Evolutionary conservation across 1,139 yeast genomes (phyloP), one percentile per base, ranked within the genome.

Genomic region (Debaryomycetaceae sp.): DNA sequence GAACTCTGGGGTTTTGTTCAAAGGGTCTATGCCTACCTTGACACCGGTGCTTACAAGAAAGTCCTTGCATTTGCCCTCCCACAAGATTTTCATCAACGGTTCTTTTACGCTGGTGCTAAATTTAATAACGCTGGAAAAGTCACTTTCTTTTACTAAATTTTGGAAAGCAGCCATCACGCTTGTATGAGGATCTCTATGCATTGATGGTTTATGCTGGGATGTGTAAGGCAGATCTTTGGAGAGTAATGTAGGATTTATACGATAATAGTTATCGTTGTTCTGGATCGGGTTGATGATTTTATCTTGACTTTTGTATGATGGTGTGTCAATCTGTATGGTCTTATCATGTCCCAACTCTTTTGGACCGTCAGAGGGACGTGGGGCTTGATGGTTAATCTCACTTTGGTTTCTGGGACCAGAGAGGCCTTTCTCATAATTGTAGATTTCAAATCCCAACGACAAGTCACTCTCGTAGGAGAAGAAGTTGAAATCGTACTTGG

Each of bases 11-110:
- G 62, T 54, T 36, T 58, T 58, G 0, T 68, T 64, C 5, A 47
- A 42, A 1, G 62, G 57, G 45, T 69, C 68, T 27, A 70, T 43
- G 5, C 62, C 50, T 9, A 84, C 51, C 43, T 77, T 80, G 3
- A 83, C 75, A 0, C 98, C 98, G 1, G 93, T 78, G 43, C 90
- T 83, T 5, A 91, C 73, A 43, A 93, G 62, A 56, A 93, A 85
- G 42, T 89, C 96, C 56, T 86, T 83, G 56, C 80, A 80, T 50
- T 87, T 76, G 0, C 98, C 97, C 58, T 88, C 97, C 97, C 98
- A 93, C 35, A 88, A 65, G 5, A 90, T 45, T 47, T 81, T 82
- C 6, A 87, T 56, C 47, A 80, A 74, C 51, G 74, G 76, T 46
- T 83, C 86, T 41, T 80, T 81, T 23, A 88, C 55, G 42, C 91